Percentiles rank a stretch among this genome's conserved stretches.
phyloP scores from a whole-genome alignment of 345 rosid genomes.

The Eucalyptus pauciflora region DNA sequence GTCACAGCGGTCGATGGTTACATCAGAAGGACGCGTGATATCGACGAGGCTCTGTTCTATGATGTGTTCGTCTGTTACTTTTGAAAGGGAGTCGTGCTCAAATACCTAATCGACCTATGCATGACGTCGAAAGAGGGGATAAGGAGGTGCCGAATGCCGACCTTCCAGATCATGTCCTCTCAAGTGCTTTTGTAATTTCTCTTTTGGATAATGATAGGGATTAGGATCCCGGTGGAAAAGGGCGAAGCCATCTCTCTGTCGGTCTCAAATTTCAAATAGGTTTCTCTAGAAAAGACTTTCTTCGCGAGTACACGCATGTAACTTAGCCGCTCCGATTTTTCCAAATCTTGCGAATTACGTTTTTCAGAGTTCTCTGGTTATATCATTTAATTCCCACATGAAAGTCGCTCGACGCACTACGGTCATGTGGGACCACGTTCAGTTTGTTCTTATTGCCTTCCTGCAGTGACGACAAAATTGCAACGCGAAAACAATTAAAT shows the following conservation, averaged over 20 bases:
- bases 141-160: background rate
- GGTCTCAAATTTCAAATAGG: background rate
- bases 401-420: background rate
- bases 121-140: background rate
- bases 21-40: background rate
- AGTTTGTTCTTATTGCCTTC: background rate
- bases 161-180: background rate
- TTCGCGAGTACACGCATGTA: background rate
- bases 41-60: background rate
- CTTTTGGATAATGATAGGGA: background rate
- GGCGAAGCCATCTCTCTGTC: background rate
- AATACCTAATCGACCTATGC: background rate
- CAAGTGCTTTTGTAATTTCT: background rate
- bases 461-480: background rate
- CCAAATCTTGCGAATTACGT: background rate
- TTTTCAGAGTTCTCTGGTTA: background rate
- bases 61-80: background rate
- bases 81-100: background rate
- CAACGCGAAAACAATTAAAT: background rate
- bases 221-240: background rate
- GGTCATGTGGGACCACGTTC: background rate
- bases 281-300: background rate
- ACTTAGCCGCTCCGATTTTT: background rate
- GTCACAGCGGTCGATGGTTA: background rate
- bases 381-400: background rate